phyloP scores from a whole-genome alignment of 176 grass and related monocot species.

The bread wheat (Triticum aestivum) region IWGSC_CS_RefSeq_v2.1 NC_057799.1:358173720-358174219 shows the following conservation, averaged over 20 bases:
- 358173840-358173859: neutral
- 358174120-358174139: slow-evolving; percentile 81
- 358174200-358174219: slow-evolving; percentile 32
- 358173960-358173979: neutral
- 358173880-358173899: neutral
- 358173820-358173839: neutral
- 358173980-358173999: neutral
- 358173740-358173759: neutral
- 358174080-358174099: slow-evolving; percentile 50
- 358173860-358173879: neutral
- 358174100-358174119: slow-evolving; percentile 62
- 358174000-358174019: neutral
- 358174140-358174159: slow-evolving; percentile 88
- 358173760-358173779: neutral
- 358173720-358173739: neutral
- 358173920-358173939: neutral
- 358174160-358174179: slow-evolving; percentile 61
- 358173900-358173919: neutral
- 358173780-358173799: neutral
- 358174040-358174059: neutral
- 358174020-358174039: neutral
- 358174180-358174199: slow-evolving; percentile 39
- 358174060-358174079: slow-evolving; percentile 40
- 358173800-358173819: neutral
- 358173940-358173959: neutral